Evolutionary conservation across 495 filamentous ascomycete species (phyloP).

Genomic region (Wilcoxina mikolae): DNA sequence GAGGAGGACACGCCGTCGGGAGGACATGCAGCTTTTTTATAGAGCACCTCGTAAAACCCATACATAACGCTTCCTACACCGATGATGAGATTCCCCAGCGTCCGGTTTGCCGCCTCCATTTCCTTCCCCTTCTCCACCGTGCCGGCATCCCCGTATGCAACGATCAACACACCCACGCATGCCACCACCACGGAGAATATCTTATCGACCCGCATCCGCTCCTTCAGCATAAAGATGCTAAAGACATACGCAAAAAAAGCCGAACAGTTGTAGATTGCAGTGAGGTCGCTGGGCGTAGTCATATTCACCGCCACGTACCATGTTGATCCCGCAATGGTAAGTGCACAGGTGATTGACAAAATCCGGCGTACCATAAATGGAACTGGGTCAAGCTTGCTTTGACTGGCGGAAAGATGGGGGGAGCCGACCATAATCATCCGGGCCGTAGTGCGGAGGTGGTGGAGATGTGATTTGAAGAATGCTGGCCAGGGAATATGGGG

Average conservation of each 20-base stretch:
- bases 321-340: constrained; percentile 80
- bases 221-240: constrained; percentile 72
- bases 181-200: constrained; percentile 69
- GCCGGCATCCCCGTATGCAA: constrained; percentile 67
- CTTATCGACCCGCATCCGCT: constrained; percentile 67
- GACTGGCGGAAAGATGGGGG: constrained; percentile 44
- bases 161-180: constrained; percentile 73
- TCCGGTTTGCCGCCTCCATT: constrained; percentile 36
- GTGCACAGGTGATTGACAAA: constrained; percentile 62
- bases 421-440: constrained; percentile 56
- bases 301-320: constrained; percentile 93
- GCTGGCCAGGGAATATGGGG: constrained; percentile 59
- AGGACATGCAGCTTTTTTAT: constrained; percentile 82
- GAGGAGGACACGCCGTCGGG: constrained; percentile 70
- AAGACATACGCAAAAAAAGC: constrained; percentile 98
- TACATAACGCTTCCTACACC: constrained; percentile 87
- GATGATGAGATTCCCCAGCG: constrained; percentile 80
- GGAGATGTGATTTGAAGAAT: constrained; percentile 74
- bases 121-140: constrained; percentile 32
- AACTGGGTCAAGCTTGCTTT: constrained; percentile 40
- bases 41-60: constrained; percentile 91
- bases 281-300: constrained; percentile 82
- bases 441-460: constrained; percentile 59
- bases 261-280: constrained; percentile 97
- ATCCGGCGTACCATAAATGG: constrained; percentile 66